Base-by-base conservation (phyloP, 164 flowering plant genomes). In the Vitis amurensis region DNA sequence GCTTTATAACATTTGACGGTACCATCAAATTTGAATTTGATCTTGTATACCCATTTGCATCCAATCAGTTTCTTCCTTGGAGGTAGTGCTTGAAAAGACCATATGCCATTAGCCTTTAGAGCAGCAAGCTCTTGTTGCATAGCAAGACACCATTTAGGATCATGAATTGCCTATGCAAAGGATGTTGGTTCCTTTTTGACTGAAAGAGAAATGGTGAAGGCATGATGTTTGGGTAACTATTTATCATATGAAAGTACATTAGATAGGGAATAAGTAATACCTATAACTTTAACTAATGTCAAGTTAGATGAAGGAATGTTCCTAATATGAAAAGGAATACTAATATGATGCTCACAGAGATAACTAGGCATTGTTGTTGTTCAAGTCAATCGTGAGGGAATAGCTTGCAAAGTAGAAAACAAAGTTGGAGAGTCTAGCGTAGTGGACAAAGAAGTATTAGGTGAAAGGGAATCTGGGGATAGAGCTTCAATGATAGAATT, bases 131-230 rank as follows among this genome's bases (percentile, higher is more conserved):
- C 55, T 56, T 56, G 63, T 56, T 68, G 63, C 62, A 68, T 68
- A 52, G 63, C 70, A 68, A 58, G 30, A 17, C 56, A 3, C 57
- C 71, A 59, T 48, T 68, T 59, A 59, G 64, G 71, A 17, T 68
- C 71, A 27, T 31, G 12, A 14, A 68, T 14, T 49, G 30, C 71
- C 27, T 59, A 17, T 19, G 64, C 47, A 68, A 68, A 68, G 2
- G 64, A 68, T 8, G 8, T 19, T 59, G 68, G 68, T 19, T 70
- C 47, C 16, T 9, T 63, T 53, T 52, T 47, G n/a, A 11, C 37
- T 30, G 55, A 70, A 63, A 63, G 6, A 17, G 23, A 63, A 30
- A 50, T 67, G 76, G 76, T 67, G 56, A 73, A 73, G 27, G 76
- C 71, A 60, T 15, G 67, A 55, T 73, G 76, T 37, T 12, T 61